Conservation (phyloP, 306 rosid genomes). For the Biancaea sappan region DNA sequence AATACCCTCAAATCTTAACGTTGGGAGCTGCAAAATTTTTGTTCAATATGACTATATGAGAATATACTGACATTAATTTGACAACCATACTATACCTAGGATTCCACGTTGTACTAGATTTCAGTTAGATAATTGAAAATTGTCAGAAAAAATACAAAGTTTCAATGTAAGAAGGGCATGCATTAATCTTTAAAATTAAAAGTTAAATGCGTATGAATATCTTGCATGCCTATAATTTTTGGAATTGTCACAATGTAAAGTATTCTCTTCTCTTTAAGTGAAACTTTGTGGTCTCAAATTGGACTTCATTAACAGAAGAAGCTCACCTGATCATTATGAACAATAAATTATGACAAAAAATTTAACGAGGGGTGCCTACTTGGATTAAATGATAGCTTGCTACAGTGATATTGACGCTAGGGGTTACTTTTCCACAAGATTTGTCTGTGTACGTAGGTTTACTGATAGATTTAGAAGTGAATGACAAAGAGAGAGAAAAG, state of each 20-base stretch:
- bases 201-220: background rate
- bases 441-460: background rate
- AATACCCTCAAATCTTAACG: slow-evolving; percentile 2
- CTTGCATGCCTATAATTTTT: background rate
- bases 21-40: background rate
- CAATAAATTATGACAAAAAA: background rate
- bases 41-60: background rate
- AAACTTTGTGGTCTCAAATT: background rate
- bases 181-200: slow-evolving; percentile 7
- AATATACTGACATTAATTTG: slow-evolving; percentile 7
- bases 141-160: slow-evolving; percentile 33
- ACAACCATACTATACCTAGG: slow-evolving; percentile 19
- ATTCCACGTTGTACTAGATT: slow-evolving; percentile 22
- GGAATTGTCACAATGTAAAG: background rate
- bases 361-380: no score
- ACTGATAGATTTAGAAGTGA: background rate
- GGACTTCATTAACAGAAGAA: background rate
- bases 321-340: background rate
- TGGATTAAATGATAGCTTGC: background rate
- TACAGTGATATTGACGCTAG: background rate
- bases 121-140: slow-evolving; percentile 28
- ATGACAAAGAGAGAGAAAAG: background rate
- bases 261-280: background rate
- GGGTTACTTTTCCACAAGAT: background rate
- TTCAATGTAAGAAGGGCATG: slow-evolving; percentile 15